phyloP scores from a whole-genome alignment of 73 alveolate species.

The Tetrahymena thermophila region DNA sequence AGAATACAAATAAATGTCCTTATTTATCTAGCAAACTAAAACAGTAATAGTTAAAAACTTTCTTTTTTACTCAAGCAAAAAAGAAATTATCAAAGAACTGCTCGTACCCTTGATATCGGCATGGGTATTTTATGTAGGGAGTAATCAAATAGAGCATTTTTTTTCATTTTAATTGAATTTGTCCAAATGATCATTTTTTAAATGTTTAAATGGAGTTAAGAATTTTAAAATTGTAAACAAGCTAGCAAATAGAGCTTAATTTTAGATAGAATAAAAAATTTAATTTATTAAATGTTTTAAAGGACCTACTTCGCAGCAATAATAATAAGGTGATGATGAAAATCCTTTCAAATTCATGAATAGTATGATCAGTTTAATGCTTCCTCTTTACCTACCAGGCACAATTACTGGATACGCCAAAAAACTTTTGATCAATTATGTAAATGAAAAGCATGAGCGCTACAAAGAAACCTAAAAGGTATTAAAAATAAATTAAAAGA shows the following conservation, averaged over 20 bases:
- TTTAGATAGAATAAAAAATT: too few species aligned
- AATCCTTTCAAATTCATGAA: background rate
- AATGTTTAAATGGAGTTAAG: background rate
- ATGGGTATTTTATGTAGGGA: background rate
- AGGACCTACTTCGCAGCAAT: background rate
- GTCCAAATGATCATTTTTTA: background rate
- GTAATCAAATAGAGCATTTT: background rate
- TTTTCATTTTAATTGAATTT: background rate
- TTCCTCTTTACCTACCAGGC: background rate
- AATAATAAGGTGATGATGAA: background rate
- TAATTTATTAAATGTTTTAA: too few species aligned
- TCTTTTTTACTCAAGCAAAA: background rate
- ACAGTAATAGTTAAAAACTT: background rate
- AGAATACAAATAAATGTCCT: background rate
- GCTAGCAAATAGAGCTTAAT: background rate
- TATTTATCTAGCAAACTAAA: background rate
- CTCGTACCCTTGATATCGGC: background rate
- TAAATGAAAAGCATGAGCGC: background rate
- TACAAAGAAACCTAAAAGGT: background rate
- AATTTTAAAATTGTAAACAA: background rate
- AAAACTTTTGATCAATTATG: background rate
- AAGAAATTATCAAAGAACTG: background rate
- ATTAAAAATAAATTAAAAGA: background rate
- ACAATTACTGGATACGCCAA: background rate
- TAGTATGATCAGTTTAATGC: background rate